Evolutionary conservation across 2,329 filamentous ascomycete genomes (phyloP).

Genomic region (Apiospora arundinis): DNA sequence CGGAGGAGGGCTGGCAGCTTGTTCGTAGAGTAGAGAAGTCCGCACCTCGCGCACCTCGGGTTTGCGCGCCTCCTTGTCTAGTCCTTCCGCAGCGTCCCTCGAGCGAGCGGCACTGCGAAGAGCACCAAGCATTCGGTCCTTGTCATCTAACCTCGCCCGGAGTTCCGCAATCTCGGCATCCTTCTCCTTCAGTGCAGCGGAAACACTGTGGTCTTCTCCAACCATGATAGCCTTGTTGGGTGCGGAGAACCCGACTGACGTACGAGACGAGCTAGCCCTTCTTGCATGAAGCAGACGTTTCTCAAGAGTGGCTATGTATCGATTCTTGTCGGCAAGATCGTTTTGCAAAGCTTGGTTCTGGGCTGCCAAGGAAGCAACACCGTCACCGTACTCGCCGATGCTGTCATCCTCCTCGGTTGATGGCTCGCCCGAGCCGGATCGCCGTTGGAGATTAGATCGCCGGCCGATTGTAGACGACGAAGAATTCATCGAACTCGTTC

Average conservation of each 20-base stretch:
- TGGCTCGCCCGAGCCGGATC: conserved; percentile 47
- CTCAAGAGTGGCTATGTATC: conserved; percentile 93
- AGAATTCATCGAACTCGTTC: conserved; percentile 72
- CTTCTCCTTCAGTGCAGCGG: conserved; percentile 80
- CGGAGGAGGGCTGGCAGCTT: conserved; percentile 42
- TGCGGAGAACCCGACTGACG: conserved; percentile 74
- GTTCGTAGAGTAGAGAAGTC: conserved; percentile 40
- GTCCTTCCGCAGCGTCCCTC: conserved; percentile 76
- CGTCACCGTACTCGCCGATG: conserved; percentile 83
- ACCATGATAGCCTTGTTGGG: conserved; percentile 69
- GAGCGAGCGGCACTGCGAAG: conserved; percentile 85
- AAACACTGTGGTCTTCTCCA: conserved; percentile 80
- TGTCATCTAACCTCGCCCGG: conserved; percentile 88
- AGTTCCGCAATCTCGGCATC: conserved; percentile 92
- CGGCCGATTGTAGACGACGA: conserved; percentile 64
- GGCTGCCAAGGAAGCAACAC: conserved; percentile 79
- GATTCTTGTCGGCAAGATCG: conserved; percentile 96
- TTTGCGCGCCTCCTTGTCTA: conserved; percentile 36
- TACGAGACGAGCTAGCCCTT: conserved; percentile 85
- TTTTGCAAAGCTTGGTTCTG: conserved; percentile 92
- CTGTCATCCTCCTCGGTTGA: conserved; percentile 71
- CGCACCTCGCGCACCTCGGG: conserved; percentile 30
- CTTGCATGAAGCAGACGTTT: conserved; percentile 90
- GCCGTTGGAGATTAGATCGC: conserved; percentile 54
- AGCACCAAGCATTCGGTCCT: conserved; percentile 90